A percentile compares a stretch with the other conserved stretches of the same genome.
These are phyloP conservation scores for Ceratocystis albifundus DNA, from an alignment of 2,329 filamentous ascomycete species.

Conservation along the genomic window DNA sequence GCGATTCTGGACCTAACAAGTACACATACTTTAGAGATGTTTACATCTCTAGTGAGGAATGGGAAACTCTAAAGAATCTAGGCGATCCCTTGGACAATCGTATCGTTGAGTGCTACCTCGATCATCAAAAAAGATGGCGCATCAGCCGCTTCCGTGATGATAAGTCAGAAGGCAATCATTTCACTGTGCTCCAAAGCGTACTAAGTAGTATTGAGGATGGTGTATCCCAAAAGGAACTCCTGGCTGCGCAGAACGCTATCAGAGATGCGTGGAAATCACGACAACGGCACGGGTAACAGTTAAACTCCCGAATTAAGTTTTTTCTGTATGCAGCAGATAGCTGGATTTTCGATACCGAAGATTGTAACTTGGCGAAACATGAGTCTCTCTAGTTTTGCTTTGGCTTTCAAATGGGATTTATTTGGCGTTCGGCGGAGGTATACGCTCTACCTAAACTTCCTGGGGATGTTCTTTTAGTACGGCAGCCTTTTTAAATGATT, in stretches of 20 bases:
- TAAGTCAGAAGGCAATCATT: conserved; percentile 83
- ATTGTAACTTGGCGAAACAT: conserved; percentile 20
- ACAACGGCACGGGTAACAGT: too few relatives aligned
- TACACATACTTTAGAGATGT: conserved; percentile 59
- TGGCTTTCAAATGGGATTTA: not conserved
- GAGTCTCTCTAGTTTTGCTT: not conserved
- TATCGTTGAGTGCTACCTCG: conserved; percentile 82
- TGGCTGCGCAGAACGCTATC: conserved; percentile 57
- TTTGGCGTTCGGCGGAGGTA: not conserved
- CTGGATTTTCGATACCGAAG: conserved; percentile 25
- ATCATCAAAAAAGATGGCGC: conserved; percentile 64
- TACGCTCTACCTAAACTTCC: not conserved
- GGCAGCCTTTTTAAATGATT: not conserved
- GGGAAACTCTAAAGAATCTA: conserved; percentile 67
- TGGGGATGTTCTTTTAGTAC: not conserved
- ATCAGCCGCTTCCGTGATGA: conserved; percentile 86
- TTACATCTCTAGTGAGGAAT: conserved; percentile 62
- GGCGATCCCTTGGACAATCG: conserved; percentile 68
- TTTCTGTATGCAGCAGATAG: conserved; percentile 35
- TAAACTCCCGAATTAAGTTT: too few relatives aligned
- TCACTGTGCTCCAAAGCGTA: conserved; percentile 71
- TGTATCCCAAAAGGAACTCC: conserved; percentile 71
- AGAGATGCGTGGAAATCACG: conserved; percentile 61
- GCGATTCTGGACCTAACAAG: conserved; percentile 33
- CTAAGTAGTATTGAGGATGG: conserved; percentile 79